Percentiles rank a stretch among this genome's conserved stretches.
phyloP scores from a whole-genome alignment of 2,329 filamentous ascomycete species.

The Monascus ruber region DNA sequence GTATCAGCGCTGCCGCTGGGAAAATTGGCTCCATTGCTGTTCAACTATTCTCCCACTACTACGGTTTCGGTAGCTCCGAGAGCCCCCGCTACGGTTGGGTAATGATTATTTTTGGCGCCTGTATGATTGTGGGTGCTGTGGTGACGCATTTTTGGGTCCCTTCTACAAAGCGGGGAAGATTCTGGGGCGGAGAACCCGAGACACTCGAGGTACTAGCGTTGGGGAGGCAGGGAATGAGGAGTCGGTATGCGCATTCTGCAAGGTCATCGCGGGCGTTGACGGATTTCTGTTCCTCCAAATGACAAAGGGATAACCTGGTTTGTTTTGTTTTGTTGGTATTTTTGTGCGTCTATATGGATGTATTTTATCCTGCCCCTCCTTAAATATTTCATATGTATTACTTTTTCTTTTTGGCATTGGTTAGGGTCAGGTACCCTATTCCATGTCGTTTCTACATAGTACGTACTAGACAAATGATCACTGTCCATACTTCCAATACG shows the following conservation, averaged over 20 bases:
- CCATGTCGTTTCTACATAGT: no score
- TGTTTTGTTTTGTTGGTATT: no score
- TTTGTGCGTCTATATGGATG: no score
- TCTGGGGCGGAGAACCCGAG: constrained; percentile 26
- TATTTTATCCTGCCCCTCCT: no score
- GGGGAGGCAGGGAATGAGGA: constrained; percentile 25
- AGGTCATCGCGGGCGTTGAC: no score
- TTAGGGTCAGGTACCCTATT: no score
- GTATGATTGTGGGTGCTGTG: constrained; percentile 30
- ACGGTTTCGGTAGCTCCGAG: constrained; percentile 23
- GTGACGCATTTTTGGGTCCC: constrained; percentile 33
- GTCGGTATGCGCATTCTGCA: constrained; percentile 16
- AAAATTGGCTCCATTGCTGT: constrained; percentile 41
- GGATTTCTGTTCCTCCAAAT: no score
- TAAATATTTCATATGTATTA: no score
- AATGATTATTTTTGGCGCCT: constrained; percentile 29
- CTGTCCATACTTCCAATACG: no score
- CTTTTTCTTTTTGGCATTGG: no score
- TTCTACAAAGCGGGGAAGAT: constrained; percentile 21
- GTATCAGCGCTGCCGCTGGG: constrained; percentile 42
- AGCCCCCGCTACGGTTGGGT: constrained; percentile 30
- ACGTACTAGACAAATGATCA: no score
- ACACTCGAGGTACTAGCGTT: constrained; percentile 29
- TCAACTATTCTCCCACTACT: constrained; percentile 30
- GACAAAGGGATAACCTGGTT: no score